Evolutionary conservation across 73 alveolate species (phyloP).

Genomic region (Breviolum minutum): DNA sequence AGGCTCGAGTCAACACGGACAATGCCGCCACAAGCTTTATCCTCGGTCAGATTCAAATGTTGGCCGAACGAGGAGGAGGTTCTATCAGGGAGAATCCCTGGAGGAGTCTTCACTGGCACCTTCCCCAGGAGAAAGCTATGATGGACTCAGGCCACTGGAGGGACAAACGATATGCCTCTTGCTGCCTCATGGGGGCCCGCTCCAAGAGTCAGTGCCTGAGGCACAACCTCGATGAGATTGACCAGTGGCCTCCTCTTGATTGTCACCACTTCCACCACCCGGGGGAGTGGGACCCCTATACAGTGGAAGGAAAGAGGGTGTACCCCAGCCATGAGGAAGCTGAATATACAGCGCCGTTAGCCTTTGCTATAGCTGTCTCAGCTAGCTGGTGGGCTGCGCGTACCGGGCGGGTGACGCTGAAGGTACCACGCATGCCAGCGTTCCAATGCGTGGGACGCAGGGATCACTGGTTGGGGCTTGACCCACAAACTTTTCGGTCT

Average conservation of each 20-base stretch:
- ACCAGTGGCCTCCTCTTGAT: background rate
- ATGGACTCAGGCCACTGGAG: background rate
- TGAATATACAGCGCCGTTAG: too few relatives aligned
- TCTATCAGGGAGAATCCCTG: too few relatives aligned
- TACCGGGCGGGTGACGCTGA: background rate
- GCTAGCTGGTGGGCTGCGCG: conserved; percentile 23
- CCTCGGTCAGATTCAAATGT: too few relatives aligned
- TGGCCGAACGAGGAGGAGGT: too few relatives aligned
- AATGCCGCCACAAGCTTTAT: too few relatives aligned
- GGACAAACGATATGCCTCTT: background rate
- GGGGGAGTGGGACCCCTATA: background rate
- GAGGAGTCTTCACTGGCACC: background rate
- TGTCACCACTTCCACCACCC: background rate
- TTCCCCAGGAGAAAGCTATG: background rate
- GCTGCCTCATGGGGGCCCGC: background rate
- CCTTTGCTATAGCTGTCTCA: conserved; percentile 15
- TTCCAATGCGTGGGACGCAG: background rate
- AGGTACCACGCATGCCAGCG: background rate
- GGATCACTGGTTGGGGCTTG: background rate
- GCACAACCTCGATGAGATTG: conserved; percentile 14
- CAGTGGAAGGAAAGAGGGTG: background rate
- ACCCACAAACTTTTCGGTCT: background rate
- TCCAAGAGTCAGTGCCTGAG: background rate
- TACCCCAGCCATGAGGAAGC: too few relatives aligned
- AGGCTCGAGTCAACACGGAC: too few relatives aligned